Evolutionary conservation across 2,329 filamentous ascomycete genomes (phyloP), one percentile per base, ranked within the genome.

Genomic region (Raffaelea albimanens): DNA sequence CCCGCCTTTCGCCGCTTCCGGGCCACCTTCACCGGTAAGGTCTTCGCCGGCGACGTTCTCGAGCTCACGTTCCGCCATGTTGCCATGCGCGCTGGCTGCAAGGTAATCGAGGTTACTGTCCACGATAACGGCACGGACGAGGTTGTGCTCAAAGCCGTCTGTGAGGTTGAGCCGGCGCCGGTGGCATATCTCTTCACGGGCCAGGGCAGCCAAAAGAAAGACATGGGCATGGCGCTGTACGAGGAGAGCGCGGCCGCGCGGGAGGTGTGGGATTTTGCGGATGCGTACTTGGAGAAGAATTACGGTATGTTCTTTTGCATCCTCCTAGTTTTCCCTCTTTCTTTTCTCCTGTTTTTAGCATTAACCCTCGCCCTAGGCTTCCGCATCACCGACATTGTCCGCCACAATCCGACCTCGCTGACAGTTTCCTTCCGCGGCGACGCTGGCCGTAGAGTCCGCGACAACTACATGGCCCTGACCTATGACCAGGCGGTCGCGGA

Each of bases 201-300:
- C 46, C 93, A 98, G 67, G 93, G 93, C 57, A 96, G 89, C 42
- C 93, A 97, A 67, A 91, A 97, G 67, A 91, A 97, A 66, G 93
- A 93, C 52, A 98, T 98, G 93, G 93, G 93, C 68, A 98, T 98
- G 93, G 91, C 96, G 61, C 76, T 98, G 44, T 98, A 98, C 65
- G 84, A 76, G 59, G 94, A 83, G 73, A 97, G 91, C 63, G 73
- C 83, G 36, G 91, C 97, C n/a, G 93, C 93, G 53, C 89, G 88
- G 71, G 91, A 95, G 59, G 91, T 97, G 44, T 98, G 93, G 93
- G 91, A 95, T 64, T 82, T 88, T 51, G 93, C 93, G 45, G 93
- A 98, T 69, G 93, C 87, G 68, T 95, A 97, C 65, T 90, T 98
- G 65, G 82, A 96, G 70, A 90, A 97, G 68, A 97, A 95, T 65